These are phyloP conservation scores for Catharanthus roseus DNA, from an alignment of 257 asterid genomes.

Conservation along the genomic window DNA sequence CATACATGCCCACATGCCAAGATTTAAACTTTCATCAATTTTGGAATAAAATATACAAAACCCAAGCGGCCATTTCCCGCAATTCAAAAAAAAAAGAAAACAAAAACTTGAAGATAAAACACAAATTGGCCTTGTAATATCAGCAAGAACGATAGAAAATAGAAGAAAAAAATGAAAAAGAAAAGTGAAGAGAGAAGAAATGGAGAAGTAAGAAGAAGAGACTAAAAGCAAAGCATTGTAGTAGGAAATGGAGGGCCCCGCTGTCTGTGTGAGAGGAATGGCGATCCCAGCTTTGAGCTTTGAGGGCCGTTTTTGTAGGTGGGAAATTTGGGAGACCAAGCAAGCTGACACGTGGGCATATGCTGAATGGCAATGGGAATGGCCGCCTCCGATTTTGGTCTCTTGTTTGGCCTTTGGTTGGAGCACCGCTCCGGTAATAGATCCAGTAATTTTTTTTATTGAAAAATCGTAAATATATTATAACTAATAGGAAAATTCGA, in stretches of 20 bases:
- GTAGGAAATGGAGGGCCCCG: slow-evolving; percentile 31
- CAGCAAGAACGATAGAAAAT: not conserved
- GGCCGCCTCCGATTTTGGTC: too few species aligned
- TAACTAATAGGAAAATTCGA: too few species aligned
- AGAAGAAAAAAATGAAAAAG: not conserved
- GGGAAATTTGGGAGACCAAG: slow-evolving; percentile 15
- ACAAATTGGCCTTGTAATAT: not conserved
- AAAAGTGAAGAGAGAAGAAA: not conserved
- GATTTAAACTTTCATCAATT: slow-evolving; percentile 15
- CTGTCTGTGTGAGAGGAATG: slow-evolving; percentile 21
- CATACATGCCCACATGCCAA: slow-evolving; percentile 32
- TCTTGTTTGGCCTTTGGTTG: too few species aligned
- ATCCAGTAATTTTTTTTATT: too few species aligned
- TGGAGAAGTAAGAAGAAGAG: slow-evolving; percentile 1
- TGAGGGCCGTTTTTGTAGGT: slow-evolving; percentile 31
- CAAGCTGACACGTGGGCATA: slow-evolving; percentile 25
- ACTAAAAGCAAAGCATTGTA: slow-evolving; percentile 18
- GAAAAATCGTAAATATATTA: too few species aligned
- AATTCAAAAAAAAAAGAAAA: not conserved
- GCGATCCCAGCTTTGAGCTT: slow-evolving; percentile 34
- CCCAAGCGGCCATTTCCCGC: slow-evolving; percentile 1
- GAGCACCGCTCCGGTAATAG: too few species aligned
- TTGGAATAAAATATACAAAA: slow-evolving; percentile 8
- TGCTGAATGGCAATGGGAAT: slow-evolving; percentile 2
- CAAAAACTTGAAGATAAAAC: not conserved